phyloP scores from a whole-genome alignment of 2,329 filamentous ascomycete genomes.

The Mycosphaerella sp. region DNA sequence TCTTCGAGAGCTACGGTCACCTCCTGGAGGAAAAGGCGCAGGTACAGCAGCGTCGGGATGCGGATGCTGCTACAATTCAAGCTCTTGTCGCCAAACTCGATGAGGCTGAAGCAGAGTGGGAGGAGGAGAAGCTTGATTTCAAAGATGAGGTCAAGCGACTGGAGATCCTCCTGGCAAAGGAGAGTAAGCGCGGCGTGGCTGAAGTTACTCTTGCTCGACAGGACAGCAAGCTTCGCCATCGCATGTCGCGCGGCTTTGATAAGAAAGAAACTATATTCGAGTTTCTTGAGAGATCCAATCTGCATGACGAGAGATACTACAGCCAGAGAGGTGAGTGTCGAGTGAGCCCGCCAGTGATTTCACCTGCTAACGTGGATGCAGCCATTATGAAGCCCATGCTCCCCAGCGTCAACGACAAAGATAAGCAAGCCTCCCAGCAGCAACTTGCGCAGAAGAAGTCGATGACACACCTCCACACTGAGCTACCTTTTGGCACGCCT shows the following conservation, averaged over 20 bases:
- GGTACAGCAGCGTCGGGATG: constrained; percentile 28
- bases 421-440: constrained; percentile 35
- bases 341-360: not conserved
- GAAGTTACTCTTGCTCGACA: constrained; percentile 40
- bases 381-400: constrained; percentile 25
- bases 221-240: constrained; percentile 35
- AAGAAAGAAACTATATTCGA: constrained; percentile 33
- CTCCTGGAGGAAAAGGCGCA: constrained; percentile 34
- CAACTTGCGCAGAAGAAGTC: constrained; percentile 37
- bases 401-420: constrained; percentile 36
- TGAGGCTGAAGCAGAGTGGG: constrained; percentile 32
- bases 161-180: constrained; percentile 40
- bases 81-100: constrained; percentile 25
- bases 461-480: constrained; percentile 25
- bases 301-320: constrained; percentile 24
- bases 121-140: constrained; percentile 33
- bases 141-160: constrained; percentile 41
- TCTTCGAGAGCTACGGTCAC: constrained; percentile 40
- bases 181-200: constrained; percentile 37
- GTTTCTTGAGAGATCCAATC: constrained; percentile 29
- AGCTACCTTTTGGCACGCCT: constrained; percentile 34
- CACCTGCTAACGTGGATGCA: constrained; percentile 21
- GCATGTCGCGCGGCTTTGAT: constrained; percentile 16
- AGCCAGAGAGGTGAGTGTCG: constrained; percentile 30
- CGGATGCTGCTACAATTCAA: constrained; percentile 24